These are phyloP conservation scores for Babesia divergens DNA, from an alignment of 169 alveolate species.

Conservation along the genomic window DNA sequence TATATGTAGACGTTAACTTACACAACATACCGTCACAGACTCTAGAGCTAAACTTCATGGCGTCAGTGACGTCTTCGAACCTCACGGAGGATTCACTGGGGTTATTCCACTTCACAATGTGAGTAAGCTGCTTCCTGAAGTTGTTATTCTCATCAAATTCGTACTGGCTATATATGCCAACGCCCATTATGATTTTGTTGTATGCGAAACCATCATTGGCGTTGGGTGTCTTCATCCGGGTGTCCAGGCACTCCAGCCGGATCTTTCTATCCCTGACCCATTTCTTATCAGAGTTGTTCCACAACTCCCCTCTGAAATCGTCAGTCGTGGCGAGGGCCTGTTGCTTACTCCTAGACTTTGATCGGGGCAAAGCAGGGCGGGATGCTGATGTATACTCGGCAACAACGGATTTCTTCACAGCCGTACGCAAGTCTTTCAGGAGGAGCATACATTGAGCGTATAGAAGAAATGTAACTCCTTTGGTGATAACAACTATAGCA, in stretches of 20 bases:
- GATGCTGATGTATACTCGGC: not conserved
- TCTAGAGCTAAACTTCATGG: not conserved
- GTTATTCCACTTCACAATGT: conserved; percentile 15
- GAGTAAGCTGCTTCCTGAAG: conserved; percentile 30
- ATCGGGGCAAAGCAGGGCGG: conserved; percentile 9
- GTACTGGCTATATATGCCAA: conserved; percentile 59
- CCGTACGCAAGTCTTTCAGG: conserved; percentile 2
- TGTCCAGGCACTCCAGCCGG: conserved; percentile 27
- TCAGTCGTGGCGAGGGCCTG: not conserved
- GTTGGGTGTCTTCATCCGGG: conserved; percentile 43
- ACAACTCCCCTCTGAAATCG: not conserved
- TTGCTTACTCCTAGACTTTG: conserved; percentile 1
- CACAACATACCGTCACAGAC: conserved; percentile 3
- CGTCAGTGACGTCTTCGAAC: not conserved
- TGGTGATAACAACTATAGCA: conserved; percentile 4
- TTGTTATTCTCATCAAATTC: conserved; percentile 51
- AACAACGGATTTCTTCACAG: not conserved
- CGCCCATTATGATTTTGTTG: conserved; percentile 52
- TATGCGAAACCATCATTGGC: conserved; percentile 39
- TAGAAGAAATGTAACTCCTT: conserved; percentile 6
- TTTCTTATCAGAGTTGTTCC: not conserved
- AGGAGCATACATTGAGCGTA: conserved; percentile 10
- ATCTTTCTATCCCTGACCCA: conserved; percentile 4
- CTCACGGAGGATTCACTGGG: not conserved
- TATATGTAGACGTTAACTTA: not conserved